These are phyloP conservation scores for Nemania sp. DNA, from an alignment of 2,329 filamentous ascomycete species.

Conservation along the genomic window DNA sequence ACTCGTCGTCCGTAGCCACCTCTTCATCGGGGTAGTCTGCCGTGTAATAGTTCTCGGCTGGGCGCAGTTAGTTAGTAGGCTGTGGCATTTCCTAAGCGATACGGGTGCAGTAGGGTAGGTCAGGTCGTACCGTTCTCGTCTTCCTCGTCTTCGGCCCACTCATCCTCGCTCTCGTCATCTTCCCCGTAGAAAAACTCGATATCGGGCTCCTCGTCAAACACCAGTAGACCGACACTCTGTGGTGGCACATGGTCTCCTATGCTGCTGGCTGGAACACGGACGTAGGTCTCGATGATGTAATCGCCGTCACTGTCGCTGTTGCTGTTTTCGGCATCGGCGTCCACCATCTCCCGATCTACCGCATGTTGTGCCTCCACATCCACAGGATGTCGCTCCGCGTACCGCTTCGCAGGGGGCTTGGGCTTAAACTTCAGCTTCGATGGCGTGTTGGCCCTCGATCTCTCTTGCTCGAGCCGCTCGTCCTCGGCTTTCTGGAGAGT, in stretches of 20 bases:
- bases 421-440: slow-evolving; percentile 55
- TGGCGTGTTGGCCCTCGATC: slow-evolving; percentile 23
- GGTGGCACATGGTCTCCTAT: slow-evolving; percentile 53
- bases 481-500: slow-evolving; percentile 55
- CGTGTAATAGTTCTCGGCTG: slow-evolving; percentile 77
- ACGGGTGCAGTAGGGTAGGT: neutral
- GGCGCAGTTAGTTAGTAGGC: slow-evolving; percentile 18
- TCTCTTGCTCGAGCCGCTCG: slow-evolving; percentile 42
- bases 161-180: slow-evolving; percentile 66
- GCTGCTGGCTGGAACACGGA: slow-evolving; percentile 60
- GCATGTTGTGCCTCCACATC: slow-evolving; percentile 31
- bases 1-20: slow-evolving; percentile 72
- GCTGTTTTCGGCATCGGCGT: slow-evolving; percentile 41
- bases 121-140: slow-evolving; percentile 64
- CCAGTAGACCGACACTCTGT: slow-evolving; percentile 59
- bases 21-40: slow-evolving; percentile 84
- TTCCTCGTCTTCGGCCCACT: slow-evolving; percentile 62
- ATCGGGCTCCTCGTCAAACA: slow-evolving; percentile 63
- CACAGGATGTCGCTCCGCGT: slow-evolving; percentile 60
- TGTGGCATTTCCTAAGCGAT: neutral
- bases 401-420: slow-evolving; percentile 59
- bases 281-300: slow-evolving; percentile 68
- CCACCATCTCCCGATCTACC: slow-evolving; percentile 36
- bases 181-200: slow-evolving; percentile 63
- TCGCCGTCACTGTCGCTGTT: slow-evolving; percentile 55